These are phyloP conservation scores for Schwanniomyces vanrijiae DNA, from an alignment of 805 yeast species.

Conservation along the genomic window DNA sequence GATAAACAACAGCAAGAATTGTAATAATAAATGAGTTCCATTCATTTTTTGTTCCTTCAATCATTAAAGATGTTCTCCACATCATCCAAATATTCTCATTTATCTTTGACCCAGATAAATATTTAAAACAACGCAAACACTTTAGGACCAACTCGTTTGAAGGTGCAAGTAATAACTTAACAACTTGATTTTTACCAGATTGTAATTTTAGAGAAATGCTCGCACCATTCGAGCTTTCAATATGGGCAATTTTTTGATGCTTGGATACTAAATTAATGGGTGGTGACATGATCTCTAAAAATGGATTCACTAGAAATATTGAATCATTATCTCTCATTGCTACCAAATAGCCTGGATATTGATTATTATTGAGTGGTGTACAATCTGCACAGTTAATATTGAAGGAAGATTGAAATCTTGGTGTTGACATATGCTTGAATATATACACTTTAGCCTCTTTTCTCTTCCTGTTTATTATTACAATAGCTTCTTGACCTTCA, in stretches of 20 bases:
- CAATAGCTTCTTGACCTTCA: conserved; percentile 61
- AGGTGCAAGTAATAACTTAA: conserved; percentile 46
- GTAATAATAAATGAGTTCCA: conserved; percentile 62
- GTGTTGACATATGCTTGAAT: conserved; percentile 39
- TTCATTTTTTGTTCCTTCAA: conserved; percentile 45
- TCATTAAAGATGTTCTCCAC: conserved; percentile 58
- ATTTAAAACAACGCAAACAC: conserved; percentile 51
- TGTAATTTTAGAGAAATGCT: conserved; percentile 23
- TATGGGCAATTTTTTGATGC: conserved; percentile 17
- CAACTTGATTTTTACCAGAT: conserved; percentile 18
- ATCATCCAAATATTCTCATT: conserved; percentile 58
- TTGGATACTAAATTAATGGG: conserved; percentile 16
- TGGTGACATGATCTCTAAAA: conserved; percentile 48
- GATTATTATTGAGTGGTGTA: conserved; percentile 29
- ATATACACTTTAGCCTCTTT: conserved; percentile 51
- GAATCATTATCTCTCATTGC: conserved; percentile 35
- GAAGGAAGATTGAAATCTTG: conserved; percentile 31
- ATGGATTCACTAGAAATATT: conserved; percentile 54
- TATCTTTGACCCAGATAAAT: conserved; percentile 57
- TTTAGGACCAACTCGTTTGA: conserved; percentile 38
- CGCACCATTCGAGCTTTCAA: conserved; percentile 30
- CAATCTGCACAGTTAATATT: conserved; percentile 36
- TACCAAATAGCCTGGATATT: conserved; percentile 46
- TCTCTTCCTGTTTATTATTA: conserved; percentile 46
- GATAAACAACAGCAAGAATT: conserved; percentile 49